Evolutionary conservation across 129 eudicot genomes (phyloP), one percentile per base, ranked within the genome.

Genomic region (Arctium lappa): DNA sequence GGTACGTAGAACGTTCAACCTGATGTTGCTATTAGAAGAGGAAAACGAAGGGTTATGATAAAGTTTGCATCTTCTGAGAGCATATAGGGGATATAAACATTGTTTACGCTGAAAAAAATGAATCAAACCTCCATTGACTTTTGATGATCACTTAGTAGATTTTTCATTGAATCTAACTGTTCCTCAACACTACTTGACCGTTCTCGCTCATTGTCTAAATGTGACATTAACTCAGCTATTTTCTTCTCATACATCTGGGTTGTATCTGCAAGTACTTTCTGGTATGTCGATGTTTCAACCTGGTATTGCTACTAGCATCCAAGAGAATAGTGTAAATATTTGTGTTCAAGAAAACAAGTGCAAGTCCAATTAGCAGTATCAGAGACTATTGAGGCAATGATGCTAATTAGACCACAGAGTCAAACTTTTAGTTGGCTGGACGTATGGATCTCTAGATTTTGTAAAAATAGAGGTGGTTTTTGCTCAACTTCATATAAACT

Each of bases 161-260:
- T 88, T 85, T 91, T 86, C 91, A 91, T 88, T 29, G 74, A 81
- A 71, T 87, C 84, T 60, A 86, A 36, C 78, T 94, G 91, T 76
- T 87, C 91, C 82, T 91, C 91, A 75, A 89, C 83, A 75, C 85
- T 76, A 85, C 8, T 72, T 7, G 86, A 65, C 37, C 86, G 83
- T 44, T 80, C 81, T 65, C 78, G 83, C 78, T 89, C 96, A 80
- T 86, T 85, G 77, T 92, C 91, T 72, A 92, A 79, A 71, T 94
- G 91, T 83, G 86, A 88, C 87, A 87, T 91, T 81, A 94, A 71
- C 81, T 91, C 97, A 2, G 89, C 82, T 84, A 94, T 88, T 87
- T 91, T 93, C 81, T 81, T 89, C 88, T 95, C 98, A 81, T 92
- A 95, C 96, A 92, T 91, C 74, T 91, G 97, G 82, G 97, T 91